A percentile compares a stretch with the other conserved stretches of the same genome.
These are phyloP conservation scores for Pseudogymnoascus sp. DNA, from an alignment of 2,329 filamentous ascomycete genomes.

Conservation along the genomic window DNA sequence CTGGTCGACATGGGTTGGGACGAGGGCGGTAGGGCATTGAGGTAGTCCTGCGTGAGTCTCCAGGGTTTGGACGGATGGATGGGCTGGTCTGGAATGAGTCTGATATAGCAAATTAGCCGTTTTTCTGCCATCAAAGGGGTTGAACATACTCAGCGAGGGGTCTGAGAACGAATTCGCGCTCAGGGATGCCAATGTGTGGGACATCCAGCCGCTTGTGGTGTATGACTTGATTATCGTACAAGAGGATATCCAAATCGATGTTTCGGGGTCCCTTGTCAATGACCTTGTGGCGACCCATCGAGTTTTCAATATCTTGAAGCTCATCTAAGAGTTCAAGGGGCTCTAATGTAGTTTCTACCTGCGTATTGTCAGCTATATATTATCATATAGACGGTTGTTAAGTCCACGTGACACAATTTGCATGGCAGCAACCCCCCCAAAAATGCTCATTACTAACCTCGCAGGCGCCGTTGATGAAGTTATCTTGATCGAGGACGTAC, in stretches of 20 bases:
- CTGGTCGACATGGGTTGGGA: conserved; percentile 49
- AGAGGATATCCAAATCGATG: conserved; percentile 87
- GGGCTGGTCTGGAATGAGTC: conserved; percentile 49
- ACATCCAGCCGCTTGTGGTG: conserved; percentile 68
- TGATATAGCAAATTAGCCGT: conserved; percentile 24
- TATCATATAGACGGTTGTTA: neutral
- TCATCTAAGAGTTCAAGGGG: conserved; percentile 71
- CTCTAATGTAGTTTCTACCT: conserved; percentile 74
- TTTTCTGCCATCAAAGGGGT: neutral
- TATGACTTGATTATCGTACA: conserved; percentile 65
- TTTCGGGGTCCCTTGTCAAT: conserved; percentile 92
- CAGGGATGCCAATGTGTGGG: conserved; percentile 77
- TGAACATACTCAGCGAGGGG: conserved; percentile 67
- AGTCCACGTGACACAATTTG: neutral
- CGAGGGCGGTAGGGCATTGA: conserved; percentile 49
- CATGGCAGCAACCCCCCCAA: neutral
- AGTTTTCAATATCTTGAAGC: conserved; percentile 76
- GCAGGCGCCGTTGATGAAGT: conserved; percentile 87
- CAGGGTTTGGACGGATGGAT: conserved; percentile 48
- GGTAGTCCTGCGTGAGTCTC: conserved; percentile 54
- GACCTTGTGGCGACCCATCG: conserved; percentile 71
- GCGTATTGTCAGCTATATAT: conserved; percentile 13
- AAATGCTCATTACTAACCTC: conserved; percentile 53
- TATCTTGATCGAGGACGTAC: conserved; percentile 86
- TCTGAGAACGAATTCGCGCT: conserved; percentile 88